phyloP scores from a whole-genome alignment of 495 filamentous ascomycete species.

The Mytilinidion resinicola region DNA sequence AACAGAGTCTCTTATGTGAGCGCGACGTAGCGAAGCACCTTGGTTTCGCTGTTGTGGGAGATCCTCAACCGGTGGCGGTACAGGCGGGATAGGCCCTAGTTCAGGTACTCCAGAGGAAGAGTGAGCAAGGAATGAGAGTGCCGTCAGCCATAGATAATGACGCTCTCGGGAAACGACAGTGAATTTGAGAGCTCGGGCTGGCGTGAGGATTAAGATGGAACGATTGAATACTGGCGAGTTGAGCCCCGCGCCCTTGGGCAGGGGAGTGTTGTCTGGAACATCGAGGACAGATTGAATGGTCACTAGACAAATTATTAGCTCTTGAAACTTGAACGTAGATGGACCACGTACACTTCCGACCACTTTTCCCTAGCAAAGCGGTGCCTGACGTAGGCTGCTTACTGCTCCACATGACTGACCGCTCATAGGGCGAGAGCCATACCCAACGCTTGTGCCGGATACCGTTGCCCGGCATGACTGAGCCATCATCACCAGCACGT shows the following conservation, averaged over 20 bases:
- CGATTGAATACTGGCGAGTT: slow-evolving; percentile 65
- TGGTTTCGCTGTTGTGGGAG: slow-evolving; percentile 1
- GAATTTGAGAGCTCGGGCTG: slow-evolving; percentile 90
- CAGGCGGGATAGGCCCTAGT: slow-evolving; percentile 20
- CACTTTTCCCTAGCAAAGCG: slow-evolving; percentile 89
- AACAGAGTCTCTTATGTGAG: slow-evolving; percentile 83
- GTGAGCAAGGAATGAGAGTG: slow-evolving; percentile 88
- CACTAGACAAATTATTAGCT: slow-evolving; percentile 50
- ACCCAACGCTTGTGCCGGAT: slow-evolving; percentile 95
- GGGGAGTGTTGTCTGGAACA: slow-evolving; percentile 87
- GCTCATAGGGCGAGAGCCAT: slow-evolving; percentile 94
- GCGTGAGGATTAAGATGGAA: slow-evolving; percentile 91
- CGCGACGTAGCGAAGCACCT: slow-evolving; percentile 42
- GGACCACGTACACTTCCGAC: slow-evolving; percentile 76
- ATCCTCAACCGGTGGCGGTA: slow-evolving; percentile 18
- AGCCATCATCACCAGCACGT: slow-evolving; percentile 39
- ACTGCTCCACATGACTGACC: slow-evolving; percentile 95
- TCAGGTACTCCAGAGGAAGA: slow-evolving; percentile 51
- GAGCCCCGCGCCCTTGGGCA: slow-evolving; percentile 60
- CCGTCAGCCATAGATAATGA: slow-evolving; percentile 92
- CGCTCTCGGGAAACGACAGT: slow-evolving; percentile 76
- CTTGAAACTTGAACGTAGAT: not conserved
- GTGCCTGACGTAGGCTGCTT: slow-evolving; percentile 87
- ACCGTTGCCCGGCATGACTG: slow-evolving; percentile 50
- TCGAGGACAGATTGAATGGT: slow-evolving; percentile 93